Evolutionary conservation across 805 yeast genomes (phyloP), one percentile per base, ranked within the genome.

Genomic region (Ogataea pini): DNA sequence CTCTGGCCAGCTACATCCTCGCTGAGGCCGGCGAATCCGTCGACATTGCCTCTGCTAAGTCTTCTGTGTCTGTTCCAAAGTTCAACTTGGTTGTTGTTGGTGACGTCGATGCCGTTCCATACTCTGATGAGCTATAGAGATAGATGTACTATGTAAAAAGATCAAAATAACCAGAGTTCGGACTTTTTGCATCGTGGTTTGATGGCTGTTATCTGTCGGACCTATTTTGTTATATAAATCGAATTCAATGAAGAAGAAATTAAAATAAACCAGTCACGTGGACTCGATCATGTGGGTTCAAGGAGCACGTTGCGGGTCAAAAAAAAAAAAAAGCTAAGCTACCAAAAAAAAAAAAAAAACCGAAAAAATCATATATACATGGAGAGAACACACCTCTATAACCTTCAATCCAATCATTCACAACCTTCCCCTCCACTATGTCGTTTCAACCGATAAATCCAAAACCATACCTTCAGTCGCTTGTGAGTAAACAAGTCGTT

Each of bases 11-110:
- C 47, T 70, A 76, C 54, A 64, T 69, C 56, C 59, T 69, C 39
- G 72, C 76, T 40, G 62, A 76, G 50, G 67, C 72, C 38, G 77
- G 74, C 57, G 72, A 69, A 47, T 54, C 71, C 31, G 61, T 64
- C 45, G 54, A 65, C 46, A 65, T 70, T 47, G 58, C 71, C 28
- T 67, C 72, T 45, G 67, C 73, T 47, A 62, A 70, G 32, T 46
- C 53, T 28, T 56, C 69, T 19, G 75, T 71, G 46, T 70, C 72
- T 53, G 59, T 61, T 39, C 70, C 74, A 65, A 82, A 82, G 64
- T 84, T 83, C 76, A 89, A 85, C 75, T 84, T 86, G 65, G 94
- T 85, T 57, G 97, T 94, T 55, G 84, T 89, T 54, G 99, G 98
- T 72, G 85, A 89, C 70, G 82, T 85, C 52, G 85, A 83, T 65